Conservation (phyloP, 306 rosid species). For the Begonia loranthoides region DNA sequence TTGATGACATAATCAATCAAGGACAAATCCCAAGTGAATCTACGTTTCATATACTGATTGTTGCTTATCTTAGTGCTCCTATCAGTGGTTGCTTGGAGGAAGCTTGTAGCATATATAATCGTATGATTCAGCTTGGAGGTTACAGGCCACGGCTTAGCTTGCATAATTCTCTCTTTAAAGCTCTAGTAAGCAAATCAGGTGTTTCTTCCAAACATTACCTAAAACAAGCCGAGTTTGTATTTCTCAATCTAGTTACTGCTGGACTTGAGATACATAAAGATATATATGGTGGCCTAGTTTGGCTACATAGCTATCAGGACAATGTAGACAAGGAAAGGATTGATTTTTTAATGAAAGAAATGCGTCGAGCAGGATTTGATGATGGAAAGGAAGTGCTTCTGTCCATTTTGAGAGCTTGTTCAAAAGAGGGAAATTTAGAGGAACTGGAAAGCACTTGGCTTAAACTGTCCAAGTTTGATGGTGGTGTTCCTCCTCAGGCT, state of each 20-base stretch:
- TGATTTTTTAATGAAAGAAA: conserved; percentile 41
- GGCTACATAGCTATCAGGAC: conserved; percentile 93
- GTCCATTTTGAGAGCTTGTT: conserved; percentile 69
- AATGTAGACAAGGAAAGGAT: conserved; percentile 65
- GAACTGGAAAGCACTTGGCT: conserved; percentile 63
- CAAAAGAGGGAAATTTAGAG: conserved; percentile 52
- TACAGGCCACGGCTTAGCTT: conserved; percentile 78
- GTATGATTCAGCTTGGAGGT: conserved; percentile 95
- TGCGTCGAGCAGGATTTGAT: conserved; percentile 48
- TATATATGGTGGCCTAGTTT: conserved; percentile 72
- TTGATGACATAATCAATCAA: conserved; percentile 74
- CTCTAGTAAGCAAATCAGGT: conserved; percentile 61
- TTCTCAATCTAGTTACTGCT: conserved; percentile 60
- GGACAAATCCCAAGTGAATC: conserved; percentile 90
- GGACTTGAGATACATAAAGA: conserved; percentile 67
- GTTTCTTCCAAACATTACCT: conserved; percentile 50
- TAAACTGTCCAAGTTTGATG: conserved; percentile 34
- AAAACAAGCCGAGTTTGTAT: conserved; percentile 85
- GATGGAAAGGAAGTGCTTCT: conserved; percentile 62
- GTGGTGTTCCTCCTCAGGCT: conserved; percentile 42
- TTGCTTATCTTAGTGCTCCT: conserved; percentile 78
- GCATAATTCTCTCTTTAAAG: conserved; percentile 73
- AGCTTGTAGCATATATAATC: conserved; percentile 68
- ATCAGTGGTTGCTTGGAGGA: conserved; percentile 79
- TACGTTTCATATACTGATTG: conserved; percentile 74